Evolutionary conservation across 2,329 filamentous ascomycete species (phyloP).

Genomic region (Exophiala mesophila): DNA sequence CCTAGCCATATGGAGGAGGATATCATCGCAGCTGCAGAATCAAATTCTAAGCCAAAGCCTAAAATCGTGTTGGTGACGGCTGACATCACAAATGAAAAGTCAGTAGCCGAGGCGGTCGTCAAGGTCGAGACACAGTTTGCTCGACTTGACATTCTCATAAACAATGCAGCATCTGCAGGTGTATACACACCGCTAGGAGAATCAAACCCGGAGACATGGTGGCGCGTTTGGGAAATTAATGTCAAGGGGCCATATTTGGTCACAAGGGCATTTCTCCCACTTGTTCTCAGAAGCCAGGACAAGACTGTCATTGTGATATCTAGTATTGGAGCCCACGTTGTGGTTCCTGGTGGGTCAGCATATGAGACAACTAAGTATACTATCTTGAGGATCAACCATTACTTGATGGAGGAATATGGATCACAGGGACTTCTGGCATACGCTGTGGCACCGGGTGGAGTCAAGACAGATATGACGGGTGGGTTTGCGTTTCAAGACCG

Average conservation of each 20-base stretch:
- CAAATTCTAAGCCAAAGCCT: constrained; percentile 34
- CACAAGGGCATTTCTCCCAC: constrained; percentile 28
- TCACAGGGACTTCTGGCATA: constrained; percentile 26
- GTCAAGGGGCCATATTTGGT: constrained; percentile 39
- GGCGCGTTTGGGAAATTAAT: constrained; percentile 48
- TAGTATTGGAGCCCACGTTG: constrained; percentile 37
- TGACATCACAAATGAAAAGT: constrained; percentile 39
- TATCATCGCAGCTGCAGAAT: constrained; percentile 35
- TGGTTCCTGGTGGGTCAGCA: constrained; percentile 34
- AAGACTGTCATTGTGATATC: constrained; percentile 35
- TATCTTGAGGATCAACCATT: constrained; percentile 44
- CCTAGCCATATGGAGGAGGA: constrained; percentile 35
- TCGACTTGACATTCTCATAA: constrained; percentile 25
- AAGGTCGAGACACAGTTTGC: constrained; percentile 31
- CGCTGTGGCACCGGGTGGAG: constrained; percentile 21
- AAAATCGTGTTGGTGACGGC: constrained; percentile 41
- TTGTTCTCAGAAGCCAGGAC: constrained; percentile 28
- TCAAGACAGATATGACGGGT: constrained; percentile 17
- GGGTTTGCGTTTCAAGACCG: constrained; percentile 12
- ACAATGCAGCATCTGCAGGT: constrained; percentile 23
- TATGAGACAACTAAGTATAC: constrained; percentile 47
- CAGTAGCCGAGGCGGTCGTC: constrained; percentile 34
- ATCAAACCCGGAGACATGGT: constrained; percentile 39
- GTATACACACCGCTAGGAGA: constrained; percentile 27
- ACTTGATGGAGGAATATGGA: constrained; percentile 41